Conservation (phyloP, 1,139 yeast genomes). For the Taphrina populina region DNA sequence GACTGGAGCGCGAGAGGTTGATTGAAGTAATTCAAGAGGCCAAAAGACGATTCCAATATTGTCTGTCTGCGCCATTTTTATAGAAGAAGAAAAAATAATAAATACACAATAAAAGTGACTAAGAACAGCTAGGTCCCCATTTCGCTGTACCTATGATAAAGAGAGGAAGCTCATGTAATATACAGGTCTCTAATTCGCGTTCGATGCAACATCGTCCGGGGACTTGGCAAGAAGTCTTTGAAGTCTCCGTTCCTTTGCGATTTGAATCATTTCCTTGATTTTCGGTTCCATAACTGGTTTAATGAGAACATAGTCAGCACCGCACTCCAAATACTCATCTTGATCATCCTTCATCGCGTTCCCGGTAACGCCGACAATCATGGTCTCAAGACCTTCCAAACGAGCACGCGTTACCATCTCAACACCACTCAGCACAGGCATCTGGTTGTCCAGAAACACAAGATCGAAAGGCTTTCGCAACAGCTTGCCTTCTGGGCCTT, state of each 20-base stretch:
- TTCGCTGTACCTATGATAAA: too few species aligned
- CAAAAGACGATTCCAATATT: too few species aligned
- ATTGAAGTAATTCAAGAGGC: too few species aligned
- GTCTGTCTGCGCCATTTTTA: too few species aligned
- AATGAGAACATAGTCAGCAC: constrained; percentile 29
- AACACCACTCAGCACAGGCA: constrained; percentile 33
- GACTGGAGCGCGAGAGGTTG: too few species aligned
- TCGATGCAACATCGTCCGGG: constrained; percentile 1
- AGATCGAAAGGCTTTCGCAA: constrained; percentile 15
- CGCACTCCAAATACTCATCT: constrained; percentile 27
- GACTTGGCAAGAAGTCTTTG: too few species aligned
- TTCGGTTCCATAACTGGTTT: constrained; percentile 31
- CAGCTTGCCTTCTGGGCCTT: not conserved
- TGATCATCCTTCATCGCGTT: constrained; percentile 31
- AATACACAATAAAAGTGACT: too few species aligned
- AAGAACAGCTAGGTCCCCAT: too few species aligned
- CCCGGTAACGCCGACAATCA: constrained; percentile 28
- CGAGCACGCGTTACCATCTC: constrained; percentile 27
- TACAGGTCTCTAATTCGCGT: too few species aligned
- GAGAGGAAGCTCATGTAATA: too few species aligned
- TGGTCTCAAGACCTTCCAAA: constrained; percentile 20
- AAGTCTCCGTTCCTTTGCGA: constrained; percentile 16
- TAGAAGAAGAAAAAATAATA: too few species aligned
- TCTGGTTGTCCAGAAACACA: constrained; percentile 32
- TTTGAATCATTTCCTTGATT: constrained; percentile 14